Conservation (phyloP, 768 basidiomycete species). For the Serpula lacrymans region DNA sequence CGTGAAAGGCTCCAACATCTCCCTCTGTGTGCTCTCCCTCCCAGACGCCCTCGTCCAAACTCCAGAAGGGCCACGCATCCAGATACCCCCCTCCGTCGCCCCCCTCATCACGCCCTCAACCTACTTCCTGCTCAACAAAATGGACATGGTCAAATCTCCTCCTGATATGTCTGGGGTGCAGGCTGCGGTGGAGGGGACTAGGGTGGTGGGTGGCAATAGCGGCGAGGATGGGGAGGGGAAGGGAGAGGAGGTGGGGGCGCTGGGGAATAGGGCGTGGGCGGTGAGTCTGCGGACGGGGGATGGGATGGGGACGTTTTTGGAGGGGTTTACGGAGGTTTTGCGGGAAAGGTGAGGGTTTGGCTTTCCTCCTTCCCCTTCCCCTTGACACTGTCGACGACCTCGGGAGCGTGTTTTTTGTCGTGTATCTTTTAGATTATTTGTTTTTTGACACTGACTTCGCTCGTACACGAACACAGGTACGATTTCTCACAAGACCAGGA, state of each 20-base stretch:
- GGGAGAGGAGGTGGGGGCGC: no score
- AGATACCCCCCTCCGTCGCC: slow-evolving; percentile 45
- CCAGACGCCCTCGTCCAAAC: slow-evolving; percentile 35
- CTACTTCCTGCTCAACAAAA: slow-evolving; percentile 76
- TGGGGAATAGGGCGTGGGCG: slow-evolving; percentile 53
- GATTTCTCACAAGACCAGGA: slow-evolving; percentile 8
- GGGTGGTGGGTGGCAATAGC: no score
- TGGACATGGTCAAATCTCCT: slow-evolving; percentile 44
- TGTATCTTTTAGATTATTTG: not conserved
- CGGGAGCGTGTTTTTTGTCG: not conserved
- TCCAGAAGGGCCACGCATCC: slow-evolving; percentile 12
- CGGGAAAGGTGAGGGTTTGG: slow-evolving; percentile 43
- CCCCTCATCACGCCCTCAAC: slow-evolving; percentile 54
- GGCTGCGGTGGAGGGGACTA: no score
- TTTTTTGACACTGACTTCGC: slow-evolving; percentile 1
- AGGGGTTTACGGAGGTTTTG: slow-evolving; percentile 51
- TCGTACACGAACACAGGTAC: slow-evolving; percentile 5
- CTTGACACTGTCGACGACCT: no score
- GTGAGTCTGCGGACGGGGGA: slow-evolving; percentile 58
- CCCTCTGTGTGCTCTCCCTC: slow-evolving; percentile 79
- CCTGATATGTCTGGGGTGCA: slow-evolving; percentile 1
- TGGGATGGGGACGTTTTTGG: slow-evolving; percentile 58
- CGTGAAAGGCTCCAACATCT: slow-evolving; percentile 62
- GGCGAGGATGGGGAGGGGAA: not conserved
- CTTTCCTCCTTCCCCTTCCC: not conserved